Evolutionary conservation across 805 yeast genomes (phyloP), one percentile per base, ranked within the genome.

Genomic region (Torulaspora quercuum): DNA sequence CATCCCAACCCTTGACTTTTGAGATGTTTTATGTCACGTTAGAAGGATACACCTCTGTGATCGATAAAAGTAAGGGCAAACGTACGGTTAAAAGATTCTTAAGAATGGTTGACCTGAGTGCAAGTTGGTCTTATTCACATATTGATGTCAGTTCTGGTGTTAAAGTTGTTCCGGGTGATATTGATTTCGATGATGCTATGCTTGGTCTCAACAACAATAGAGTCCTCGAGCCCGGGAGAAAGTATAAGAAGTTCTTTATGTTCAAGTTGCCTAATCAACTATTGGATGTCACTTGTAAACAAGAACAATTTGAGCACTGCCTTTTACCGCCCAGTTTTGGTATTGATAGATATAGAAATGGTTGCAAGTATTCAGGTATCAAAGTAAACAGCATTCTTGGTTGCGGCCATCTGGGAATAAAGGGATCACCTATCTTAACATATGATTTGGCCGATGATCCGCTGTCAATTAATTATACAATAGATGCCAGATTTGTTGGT

Each of bases 71-170:
- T 3, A 42, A 48, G 20, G 66, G 65, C 27, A 64, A 59, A 36
- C 55, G 67, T 29, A 58, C 64, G 2, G 45, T 53, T 16, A 75
- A 76, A 45, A 70, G 75, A 45, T 73, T 77, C 43, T 50, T 78
- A 32, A 69, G 76, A 45, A 78, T 76, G 81, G 73, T 76, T 33
- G 83, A 78, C 49, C 48, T 77, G 29, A 70, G 73, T 52, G 82
- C 82, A 1, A 54, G 63, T 33, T 68, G 69, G 70, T 72, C 80
- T 6, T 72, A 68, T 46, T 72, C 75, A 0, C 69, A 71, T 39
- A 66, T 68, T 24, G 68, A 75, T 11, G 76, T 80, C 2, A 69
- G 71, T 46, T 66, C 76, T 23, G 78, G 77, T 12, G 71, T 75
- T 0, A 67, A 68, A 33, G 69, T 72, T 44, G 67, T 59, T 20